Percentiles rank a stretch among this genome's conserved stretches.
These are phyloP conservation scores for Talaromyces trachyspermus DNA, from an alignment of 495 filamentous ascomycete species.

Conservation along the genomic window DNA sequence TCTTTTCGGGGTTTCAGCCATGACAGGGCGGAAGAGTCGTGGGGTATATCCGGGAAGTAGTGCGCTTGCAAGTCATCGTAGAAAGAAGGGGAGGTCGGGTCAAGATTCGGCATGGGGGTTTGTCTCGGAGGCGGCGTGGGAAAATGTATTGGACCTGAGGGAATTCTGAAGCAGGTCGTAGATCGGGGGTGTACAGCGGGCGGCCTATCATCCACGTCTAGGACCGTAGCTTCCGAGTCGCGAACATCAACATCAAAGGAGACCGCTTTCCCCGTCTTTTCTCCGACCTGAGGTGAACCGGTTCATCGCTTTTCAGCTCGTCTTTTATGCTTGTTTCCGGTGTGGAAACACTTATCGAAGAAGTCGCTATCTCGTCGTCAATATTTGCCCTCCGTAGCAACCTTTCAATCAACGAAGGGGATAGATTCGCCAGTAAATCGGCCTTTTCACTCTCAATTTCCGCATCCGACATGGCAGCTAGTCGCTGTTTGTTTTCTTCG, in stretches of 20 bases:
- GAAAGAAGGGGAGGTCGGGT: conserved; percentile 76
- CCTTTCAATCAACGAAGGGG: conserved; percentile 63
- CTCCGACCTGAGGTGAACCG: too few species aligned
- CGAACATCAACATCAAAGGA: conserved; percentile 18
- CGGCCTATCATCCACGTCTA: conserved; percentile 29
- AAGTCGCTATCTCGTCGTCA: conserved; percentile 44
- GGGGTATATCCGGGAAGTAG: conserved; percentile 82
- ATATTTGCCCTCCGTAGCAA: conserved; percentile 74
- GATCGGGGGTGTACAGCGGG: conserved; percentile 28
- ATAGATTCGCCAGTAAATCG: conserved; percentile 64
- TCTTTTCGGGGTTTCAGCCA: conserved; percentile 71
- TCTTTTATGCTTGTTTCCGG: too few species aligned
- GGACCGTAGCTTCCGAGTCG: conserved; percentile 17
- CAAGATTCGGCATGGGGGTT: conserved; percentile 56
- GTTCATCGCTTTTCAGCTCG: too few species aligned
- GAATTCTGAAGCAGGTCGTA: conserved; percentile 34
- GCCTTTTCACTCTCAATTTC: conserved; percentile 72
- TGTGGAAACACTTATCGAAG: too few species aligned
- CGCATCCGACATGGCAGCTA: conserved; percentile 71
- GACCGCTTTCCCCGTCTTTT: conserved; percentile 20
- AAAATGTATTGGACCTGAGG: conserved; percentile 49
- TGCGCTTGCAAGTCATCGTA: conserved; percentile 75
- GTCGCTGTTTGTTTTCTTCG: conserved; percentile 66
- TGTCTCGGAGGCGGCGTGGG: conserved; percentile 45
- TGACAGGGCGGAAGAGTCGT: conserved; percentile 75